Conservation (phyloP, 2,329 filamentous ascomycete genomes). For the Colletotrichum karsti region DNA sequence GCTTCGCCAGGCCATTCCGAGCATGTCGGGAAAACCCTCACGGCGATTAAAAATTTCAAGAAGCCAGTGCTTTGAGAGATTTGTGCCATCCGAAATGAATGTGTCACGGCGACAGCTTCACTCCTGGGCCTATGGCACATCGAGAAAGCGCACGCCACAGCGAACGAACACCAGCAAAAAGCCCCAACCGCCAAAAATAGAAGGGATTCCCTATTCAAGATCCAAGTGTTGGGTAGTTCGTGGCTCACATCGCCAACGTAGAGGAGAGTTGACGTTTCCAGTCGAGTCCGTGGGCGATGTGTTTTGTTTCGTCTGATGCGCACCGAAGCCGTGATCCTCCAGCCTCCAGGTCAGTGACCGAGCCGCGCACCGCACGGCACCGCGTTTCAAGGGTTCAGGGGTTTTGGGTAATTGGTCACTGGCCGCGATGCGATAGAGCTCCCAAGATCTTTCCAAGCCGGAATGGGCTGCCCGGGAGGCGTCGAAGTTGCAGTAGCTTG, state of each 20-base stretch:
- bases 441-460: neutral
- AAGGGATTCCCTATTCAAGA: neutral
- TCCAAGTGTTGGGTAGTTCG: neutral
- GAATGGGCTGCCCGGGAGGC: neutral
- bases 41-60: neutral
- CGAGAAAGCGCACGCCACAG: neutral
- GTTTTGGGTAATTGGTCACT: neutral
- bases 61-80: neutral
- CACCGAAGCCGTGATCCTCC: neutral
- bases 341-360: neutral
- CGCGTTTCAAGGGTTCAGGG: constrained; percentile 19
- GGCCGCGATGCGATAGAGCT: neutral
- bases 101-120: neutral
- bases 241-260: neutral
- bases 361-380: constrained; percentile 17
- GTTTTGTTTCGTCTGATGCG: constrained; percentile 22
- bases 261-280: neutral
- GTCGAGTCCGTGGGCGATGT: constrained; percentile 1
- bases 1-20: neutral
- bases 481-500: neutral
- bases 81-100: constrained; percentile 15
- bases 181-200: neutral
- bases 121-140: neutral
- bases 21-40: neutral
- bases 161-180: neutral